Base-by-base conservation (phyloP, 2,329 filamentous ascomycete genomes). In the Coniochaeta pulveracea region DNA sequence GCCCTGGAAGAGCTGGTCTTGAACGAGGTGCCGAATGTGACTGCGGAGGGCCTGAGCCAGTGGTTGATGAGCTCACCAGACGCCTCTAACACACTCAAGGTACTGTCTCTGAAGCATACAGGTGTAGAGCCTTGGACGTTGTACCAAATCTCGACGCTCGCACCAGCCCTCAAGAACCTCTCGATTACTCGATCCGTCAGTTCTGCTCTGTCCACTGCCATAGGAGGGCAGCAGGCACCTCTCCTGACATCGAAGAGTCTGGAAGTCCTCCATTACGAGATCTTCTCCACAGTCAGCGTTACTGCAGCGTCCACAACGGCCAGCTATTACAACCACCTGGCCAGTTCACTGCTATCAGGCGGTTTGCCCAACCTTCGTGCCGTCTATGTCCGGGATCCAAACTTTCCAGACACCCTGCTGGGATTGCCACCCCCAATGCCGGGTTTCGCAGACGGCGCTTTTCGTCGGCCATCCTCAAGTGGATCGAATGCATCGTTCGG, bases 331-430 rank as follows among this genome's bases (percentile, higher is more conserved):
- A 72, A 75, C 39, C 94, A 94, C 55, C 72, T 96, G 14, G 78
- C 85, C 17, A 72, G 72, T n/a, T 93, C 85, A 0, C 72, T 96
- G 19, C 73, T 91, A 39, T 71, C 76, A 11, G 80, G 80, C 40
- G 72, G 75, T 6, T 67, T 96, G 6, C 85, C 86, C 1, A 72
- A 69, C 22, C 66, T 96, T 7, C 69, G 69, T 22, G 72, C 78
- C 15, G 70, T 96, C 6, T 95, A 93, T 51, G 89, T 95, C 12
- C 80, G 85, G 33, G 86, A 95, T 47, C 73, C 80, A 17, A 67
- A 73, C 32, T 94, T 96, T 51, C 78, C 86, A 2, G 85, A 93
- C 44, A 69, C 79, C 9, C 72, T 95, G 5, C 68, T 86, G 26
- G 65, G 64, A 10, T 65, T 89, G 6, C 72, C 77, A 2, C 81